Conservation (phyloP, 2,329 filamentous ascomycete species). For the Xylariaceae sp. region DNA sequence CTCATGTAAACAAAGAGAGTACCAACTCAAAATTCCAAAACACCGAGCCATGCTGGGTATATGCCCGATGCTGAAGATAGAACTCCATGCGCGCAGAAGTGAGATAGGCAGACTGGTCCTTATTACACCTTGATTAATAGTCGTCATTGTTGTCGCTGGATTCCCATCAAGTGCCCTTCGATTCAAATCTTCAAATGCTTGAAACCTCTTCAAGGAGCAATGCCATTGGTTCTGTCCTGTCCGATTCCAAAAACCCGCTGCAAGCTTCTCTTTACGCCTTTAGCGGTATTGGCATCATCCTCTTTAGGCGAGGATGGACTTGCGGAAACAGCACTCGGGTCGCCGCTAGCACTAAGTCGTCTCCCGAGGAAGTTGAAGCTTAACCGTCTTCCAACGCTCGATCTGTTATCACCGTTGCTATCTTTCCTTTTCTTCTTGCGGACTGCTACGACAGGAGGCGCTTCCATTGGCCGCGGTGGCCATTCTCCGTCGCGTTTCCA, state of each 20-base stretch:
- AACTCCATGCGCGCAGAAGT: slow-evolving; percentile 4
- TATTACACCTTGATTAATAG: not conserved
- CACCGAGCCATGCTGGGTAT: slow-evolving; percentile 12
- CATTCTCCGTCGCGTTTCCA: slow-evolving; percentile 96
- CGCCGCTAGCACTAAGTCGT: slow-evolving; percentile 37
- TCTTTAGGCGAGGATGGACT: slow-evolving; percentile 27
- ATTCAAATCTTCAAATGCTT: slow-evolving; percentile 4
- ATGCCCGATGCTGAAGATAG: slow-evolving; percentile 5
- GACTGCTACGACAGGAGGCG: slow-evolving; percentile 45
- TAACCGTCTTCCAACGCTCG: slow-evolving; percentile 48
- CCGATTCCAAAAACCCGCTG: slow-evolving; percentile 45
- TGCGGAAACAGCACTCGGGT: slow-evolving; percentile 19
- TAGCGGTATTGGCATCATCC: slow-evolving; percentile 27
- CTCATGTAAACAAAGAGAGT: too few species aligned
- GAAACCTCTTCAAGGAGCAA: not conserved
- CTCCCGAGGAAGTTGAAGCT: slow-evolving; percentile 55
- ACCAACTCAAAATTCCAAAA: not conserved
- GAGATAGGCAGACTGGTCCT: too few species aligned
- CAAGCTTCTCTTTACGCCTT: slow-evolving; percentile 43
- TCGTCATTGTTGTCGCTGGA: not conserved
- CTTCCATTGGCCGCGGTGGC: slow-evolving; percentile 69
- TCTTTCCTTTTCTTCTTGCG: slow-evolving; percentile 49
- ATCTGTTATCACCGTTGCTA: slow-evolving; percentile 37
- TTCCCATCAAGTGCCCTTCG: not conserved
- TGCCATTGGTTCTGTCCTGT: slow-evolving; percentile 31